Percentiles rank a stretch among this genome's conserved stretches.
These are phyloP conservation scores for Amaranthus hypochondriacus DNA, from an alignment of 148 eudicot species.

Conservation along the genomic window DNA sequence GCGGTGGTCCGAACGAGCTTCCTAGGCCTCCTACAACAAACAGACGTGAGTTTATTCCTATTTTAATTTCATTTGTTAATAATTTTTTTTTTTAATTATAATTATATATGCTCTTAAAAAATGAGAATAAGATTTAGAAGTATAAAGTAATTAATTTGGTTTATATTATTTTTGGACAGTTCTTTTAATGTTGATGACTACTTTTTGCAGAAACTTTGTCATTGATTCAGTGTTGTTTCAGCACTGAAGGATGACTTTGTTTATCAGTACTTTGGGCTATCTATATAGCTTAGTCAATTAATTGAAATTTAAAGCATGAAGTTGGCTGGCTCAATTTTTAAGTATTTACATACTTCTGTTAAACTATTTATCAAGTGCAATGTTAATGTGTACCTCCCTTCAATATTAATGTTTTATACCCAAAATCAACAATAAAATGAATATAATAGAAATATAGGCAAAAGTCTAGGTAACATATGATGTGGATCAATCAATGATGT, in stretches of 20 bases:
- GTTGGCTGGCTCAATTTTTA: not conserved
- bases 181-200: slow-evolving; percentile 5
- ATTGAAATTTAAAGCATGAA: slow-evolving; percentile 17
- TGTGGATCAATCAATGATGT: too few species aligned
- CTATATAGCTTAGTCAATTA: slow-evolving; percentile 8
- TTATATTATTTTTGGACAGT: not conserved
- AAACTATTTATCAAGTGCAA: slow-evolving; percentile 11
- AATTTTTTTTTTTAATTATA: not conserved
- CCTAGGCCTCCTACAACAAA: slow-evolving; percentile 68
- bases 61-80: not conserved
- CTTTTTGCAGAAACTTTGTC: slow-evolving; percentile 34
- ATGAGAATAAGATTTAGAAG: not conserved
- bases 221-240: slow-evolving; percentile 35
- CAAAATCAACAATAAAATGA: too few species aligned
- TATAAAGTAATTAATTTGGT: not conserved
- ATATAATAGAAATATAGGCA: too few species aligned
- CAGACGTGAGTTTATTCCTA: slow-evolving; percentile 52
- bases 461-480: too few species aligned
- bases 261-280: slow-evolving; percentile 5
- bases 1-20: slow-evolving; percentile 46
- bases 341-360: slow-evolving; percentile 1
- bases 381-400: too few species aligned
- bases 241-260: slow-evolving; percentile 24
- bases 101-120: not conserved
- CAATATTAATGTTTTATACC: too few species aligned